phyloP scores from a whole-genome alignment of 345 rosid genomes.

The Triadica sebifera region DNA sequence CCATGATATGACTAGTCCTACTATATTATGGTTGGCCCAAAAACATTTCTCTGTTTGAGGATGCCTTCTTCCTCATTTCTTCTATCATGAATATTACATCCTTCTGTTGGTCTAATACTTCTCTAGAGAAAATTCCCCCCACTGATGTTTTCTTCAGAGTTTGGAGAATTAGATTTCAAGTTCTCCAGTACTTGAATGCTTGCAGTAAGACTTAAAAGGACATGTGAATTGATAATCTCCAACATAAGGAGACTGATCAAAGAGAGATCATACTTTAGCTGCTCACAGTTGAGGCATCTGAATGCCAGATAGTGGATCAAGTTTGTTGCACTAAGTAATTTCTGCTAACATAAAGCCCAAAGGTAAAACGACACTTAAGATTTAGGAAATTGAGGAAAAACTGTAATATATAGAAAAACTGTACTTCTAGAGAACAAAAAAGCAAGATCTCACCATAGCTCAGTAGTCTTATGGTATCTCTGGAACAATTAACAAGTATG shows the following conservation, averaged over 20 bases:
- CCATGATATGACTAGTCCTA: constrained; percentile 55
- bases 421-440: neutral
- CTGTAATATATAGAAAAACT: neutral
- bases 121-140: constrained; percentile 22
- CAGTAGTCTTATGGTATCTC: neutral
- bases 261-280: constrained; percentile 44
- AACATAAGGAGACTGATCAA: constrained; percentile 47
- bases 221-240: constrained; percentile 42
- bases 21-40: constrained; percentile 44
- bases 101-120: constrained; percentile 21
- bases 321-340: constrained; percentile 53
- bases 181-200: constrained; percentile 41
- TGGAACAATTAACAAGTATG: neutral
- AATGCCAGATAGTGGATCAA: constrained; percentile 58
- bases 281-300: constrained; percentile 45
- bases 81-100: constrained; percentile 19
- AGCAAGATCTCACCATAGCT: neutral
- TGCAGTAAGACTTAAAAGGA: constrained; percentile 45
- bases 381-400: neutral
- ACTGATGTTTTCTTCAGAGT: constrained; percentile 9
- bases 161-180: constrained; percentile 23
- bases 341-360: constrained; percentile 29
- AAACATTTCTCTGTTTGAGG: constrained; percentile 44
- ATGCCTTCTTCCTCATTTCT: constrained; percentile 33
- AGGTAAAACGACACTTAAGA: neutral